phyloP scores from a whole-genome alignment of 176 grass and related monocot genomes.

The Pontederia crassipes region DNA sequence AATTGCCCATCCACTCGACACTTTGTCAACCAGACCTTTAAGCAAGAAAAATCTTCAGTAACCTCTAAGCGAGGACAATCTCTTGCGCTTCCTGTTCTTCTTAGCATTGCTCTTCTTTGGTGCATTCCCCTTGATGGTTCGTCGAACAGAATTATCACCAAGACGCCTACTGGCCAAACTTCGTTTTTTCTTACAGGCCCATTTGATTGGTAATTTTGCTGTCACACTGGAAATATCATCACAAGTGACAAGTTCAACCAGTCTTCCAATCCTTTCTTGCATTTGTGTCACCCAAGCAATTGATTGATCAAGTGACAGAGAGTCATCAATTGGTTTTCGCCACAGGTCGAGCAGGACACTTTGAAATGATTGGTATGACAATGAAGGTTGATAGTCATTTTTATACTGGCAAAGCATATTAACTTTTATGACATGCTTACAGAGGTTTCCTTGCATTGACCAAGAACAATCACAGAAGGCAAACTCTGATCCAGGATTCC shows the following conservation, averaged over 20 bases:
- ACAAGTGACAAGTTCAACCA: conserved; percentile 47
- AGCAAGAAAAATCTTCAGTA: too few relatives aligned
- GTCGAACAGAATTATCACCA: conserved; percentile 18
- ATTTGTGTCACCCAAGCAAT: conserved; percentile 67
- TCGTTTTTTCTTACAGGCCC: conserved; percentile 54
- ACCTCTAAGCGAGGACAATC: too few relatives aligned
- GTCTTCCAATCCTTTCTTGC: conserved; percentile 54
- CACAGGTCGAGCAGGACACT: conserved; percentile 50
- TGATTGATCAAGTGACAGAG: conserved; percentile 64
- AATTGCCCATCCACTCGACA: too few relatives aligned
- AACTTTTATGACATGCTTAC: conserved; percentile 87
- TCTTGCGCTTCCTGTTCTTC: conserved; percentile 21
- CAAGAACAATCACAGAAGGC: conserved; percentile 63
- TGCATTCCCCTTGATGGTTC: conserved; percentile 14
- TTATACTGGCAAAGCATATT: conserved; percentile 37
- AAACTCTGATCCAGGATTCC: conserved; percentile 81
- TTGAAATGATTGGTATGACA: conserved; percentile 68
- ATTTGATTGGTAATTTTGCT: conserved; percentile 53
- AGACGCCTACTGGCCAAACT: conserved; percentile 25
- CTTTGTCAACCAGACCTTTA: too few relatives aligned
- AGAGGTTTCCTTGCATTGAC: conserved; percentile 86
- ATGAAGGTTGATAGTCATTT: conserved; percentile 29
- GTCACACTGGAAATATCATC: conserved; percentile 45
- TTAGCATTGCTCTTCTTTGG: conserved; percentile 36
- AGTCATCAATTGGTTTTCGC: conserved; percentile 64